Percentiles rank a stretch among this genome's conserved stretches.
These are phyloP conservation scores for Vaccinium darrowii DNA, from an alignment of 148 eudicot genomes.

Conservation along the genomic window DNA sequence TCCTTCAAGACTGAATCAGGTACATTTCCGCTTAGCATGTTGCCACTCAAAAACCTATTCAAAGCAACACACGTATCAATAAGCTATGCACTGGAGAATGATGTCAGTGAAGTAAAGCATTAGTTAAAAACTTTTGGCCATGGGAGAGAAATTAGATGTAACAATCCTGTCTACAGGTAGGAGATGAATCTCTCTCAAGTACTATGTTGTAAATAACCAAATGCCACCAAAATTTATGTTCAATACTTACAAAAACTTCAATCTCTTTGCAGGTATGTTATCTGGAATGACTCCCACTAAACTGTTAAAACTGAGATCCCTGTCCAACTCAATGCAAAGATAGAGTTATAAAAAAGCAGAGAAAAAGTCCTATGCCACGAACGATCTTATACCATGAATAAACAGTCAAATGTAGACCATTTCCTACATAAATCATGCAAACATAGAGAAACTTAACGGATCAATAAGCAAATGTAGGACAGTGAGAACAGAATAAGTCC, in stretches of 20 bases:
- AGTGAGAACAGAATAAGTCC: constrained; percentile 2
- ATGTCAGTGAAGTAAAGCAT: background rate
- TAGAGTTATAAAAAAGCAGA: background rate
- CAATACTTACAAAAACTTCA: constrained; percentile 60
- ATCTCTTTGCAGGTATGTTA: constrained; percentile 32
- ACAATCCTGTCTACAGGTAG: too few relatives aligned
- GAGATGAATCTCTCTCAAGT: too few relatives aligned
- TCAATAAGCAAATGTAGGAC: background rate
- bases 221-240: background rate
- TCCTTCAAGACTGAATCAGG: constrained; percentile 58
- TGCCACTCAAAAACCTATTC: constrained; percentile 60
- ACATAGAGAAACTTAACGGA: background rate
- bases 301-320: constrained; percentile 72
- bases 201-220: background rate
- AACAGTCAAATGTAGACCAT: background rate
- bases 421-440: background rate
- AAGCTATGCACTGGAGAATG: background rate
- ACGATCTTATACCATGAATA: background rate
- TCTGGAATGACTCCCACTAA: constrained; percentile 54
- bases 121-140: background rate
- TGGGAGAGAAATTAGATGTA: background rate
- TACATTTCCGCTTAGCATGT: constrained; percentile 60
- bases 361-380: background rate
- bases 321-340: constrained; percentile 26
- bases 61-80: constrained; percentile 9